Evolutionary conservation across 176 grass and related monocot genomes (phyloP), one percentile per base, ranked within the genome.

Genomic region (Neostapfia colusana): DNA sequence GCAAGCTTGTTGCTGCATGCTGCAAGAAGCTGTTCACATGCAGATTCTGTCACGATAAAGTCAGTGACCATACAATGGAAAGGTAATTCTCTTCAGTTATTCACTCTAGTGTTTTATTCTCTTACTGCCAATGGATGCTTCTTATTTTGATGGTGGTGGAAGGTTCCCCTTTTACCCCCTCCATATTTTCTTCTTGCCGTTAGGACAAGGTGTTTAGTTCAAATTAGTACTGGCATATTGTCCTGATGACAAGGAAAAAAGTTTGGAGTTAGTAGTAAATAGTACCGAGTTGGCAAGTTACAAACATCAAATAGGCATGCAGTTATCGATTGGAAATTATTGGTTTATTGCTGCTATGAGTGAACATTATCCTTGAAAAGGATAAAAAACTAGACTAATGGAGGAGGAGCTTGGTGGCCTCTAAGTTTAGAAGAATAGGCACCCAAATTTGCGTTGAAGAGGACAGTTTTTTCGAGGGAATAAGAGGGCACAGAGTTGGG

Each of bases 11-110:
- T 67, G 85, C 93, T 61, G 78, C 81, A 17, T 97, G 93, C 83
- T 97, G 93, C 85, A 89, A 87, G 77, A 97, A 91, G 81, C 76
- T 97, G 28, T 97, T 97, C 83, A 87, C 93, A 17, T 97, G 93
- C 82, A 86, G 90, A 67, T 93, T 97, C 78, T 97, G 93, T 53
- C 93, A 97, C 39, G 93, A 97, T 79, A 93, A 93, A 85, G 83
- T 91, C 77, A 97, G 90, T 68, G 87, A 93, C 59, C 93, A 97
- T 74, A 63, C 88, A 70, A 89, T 97, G 88, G 90, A 97, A 51
- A 93, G 93, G 93, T 97, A 91, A 34, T 28, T 74, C 20, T 34
- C 34, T 78, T 25, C 34, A 27, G 14, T 10, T 16, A 77, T 6
- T 59, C 8, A 69, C 13, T 50, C 50, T 6, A 70, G 59, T 72